phyloP scores from a whole-genome alignment of 768 basidiomycete species.

The Boletus rubescentipes region DNA sequence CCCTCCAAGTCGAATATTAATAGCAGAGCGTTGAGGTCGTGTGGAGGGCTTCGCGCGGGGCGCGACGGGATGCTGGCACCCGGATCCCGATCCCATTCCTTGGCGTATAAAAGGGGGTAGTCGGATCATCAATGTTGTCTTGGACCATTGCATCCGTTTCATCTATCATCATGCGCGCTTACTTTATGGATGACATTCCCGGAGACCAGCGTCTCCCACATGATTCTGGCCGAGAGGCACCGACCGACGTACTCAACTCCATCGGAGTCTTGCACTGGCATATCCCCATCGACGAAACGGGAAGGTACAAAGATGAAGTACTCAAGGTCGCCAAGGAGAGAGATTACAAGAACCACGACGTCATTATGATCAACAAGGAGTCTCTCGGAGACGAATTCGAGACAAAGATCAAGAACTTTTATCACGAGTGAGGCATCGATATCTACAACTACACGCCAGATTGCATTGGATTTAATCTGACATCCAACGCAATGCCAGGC shows the following conservation, averaged over 20 bases:
- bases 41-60: background rate
- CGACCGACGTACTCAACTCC: constrained; percentile 45
- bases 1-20: background rate
- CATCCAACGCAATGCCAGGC: constrained; percentile 43
- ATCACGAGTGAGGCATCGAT: constrained; percentile 56
- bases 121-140: background rate
- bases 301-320: constrained; percentile 50
- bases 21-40: background rate
- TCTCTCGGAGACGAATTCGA: constrained; percentile 82
- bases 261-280: constrained; percentile 69
- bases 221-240: constrained; percentile 56
- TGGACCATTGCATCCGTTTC: too few species aligned
- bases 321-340: constrained; percentile 63
- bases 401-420: constrained; percentile 76
- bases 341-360: constrained; percentile 80
- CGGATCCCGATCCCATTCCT: too few species aligned
- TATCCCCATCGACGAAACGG: constrained; percentile 56
- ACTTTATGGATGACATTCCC: constrained; percentile 68
- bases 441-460: background rate
- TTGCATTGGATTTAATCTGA: background rate
- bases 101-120: background rate
- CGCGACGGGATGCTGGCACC: too few species aligned
- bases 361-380: constrained; percentile 71
- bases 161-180: constrained; percentile 56
- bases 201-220: constrained; percentile 84